phyloP scores from a whole-genome alignment of 345 rosid genomes.

The Theobroma cacao region DNA sequence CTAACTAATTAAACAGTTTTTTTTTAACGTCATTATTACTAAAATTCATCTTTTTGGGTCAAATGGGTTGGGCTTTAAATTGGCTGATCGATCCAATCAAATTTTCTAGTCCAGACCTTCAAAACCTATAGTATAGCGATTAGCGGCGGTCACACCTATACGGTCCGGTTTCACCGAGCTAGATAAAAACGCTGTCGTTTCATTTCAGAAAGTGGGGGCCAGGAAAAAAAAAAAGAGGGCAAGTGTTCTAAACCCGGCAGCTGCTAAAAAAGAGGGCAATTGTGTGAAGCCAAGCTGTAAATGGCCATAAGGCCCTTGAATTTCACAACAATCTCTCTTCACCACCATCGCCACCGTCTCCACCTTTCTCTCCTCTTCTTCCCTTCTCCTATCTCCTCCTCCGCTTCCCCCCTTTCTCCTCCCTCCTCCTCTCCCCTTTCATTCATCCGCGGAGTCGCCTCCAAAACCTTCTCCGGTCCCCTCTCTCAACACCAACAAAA shows the following conservation, averaged over 20 bases:
- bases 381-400: not conserved
- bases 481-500: constrained; percentile 15
- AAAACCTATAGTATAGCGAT: too few species aligned
- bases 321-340: constrained; percentile 44
- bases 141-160: too few species aligned
- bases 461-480: constrained; percentile 28
- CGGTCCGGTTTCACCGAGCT: too few species aligned
- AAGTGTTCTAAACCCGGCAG: too few species aligned
- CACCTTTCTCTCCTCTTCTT: constrained; percentile 15
- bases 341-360: constrained; percentile 20
- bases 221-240: not conserved
- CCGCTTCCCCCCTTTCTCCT: constrained; percentile 13
- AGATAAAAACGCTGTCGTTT: not conserved
- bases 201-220: not conserved
- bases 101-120: too few species aligned
- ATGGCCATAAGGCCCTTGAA: constrained; percentile 81
- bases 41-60: too few species aligned
- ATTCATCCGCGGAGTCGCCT: constrained; percentile 31
- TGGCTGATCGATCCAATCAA: too few species aligned
- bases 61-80: too few species aligned
- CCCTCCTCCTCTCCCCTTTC: not conserved
- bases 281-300: constrained; percentile 2
- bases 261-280: not conserved
- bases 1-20: too few species aligned
- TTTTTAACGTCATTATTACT: too few species aligned